phyloP scores from a whole-genome alignment of 1,139 yeast genomes.

The Suhomyces chickasaworum region DNA sequence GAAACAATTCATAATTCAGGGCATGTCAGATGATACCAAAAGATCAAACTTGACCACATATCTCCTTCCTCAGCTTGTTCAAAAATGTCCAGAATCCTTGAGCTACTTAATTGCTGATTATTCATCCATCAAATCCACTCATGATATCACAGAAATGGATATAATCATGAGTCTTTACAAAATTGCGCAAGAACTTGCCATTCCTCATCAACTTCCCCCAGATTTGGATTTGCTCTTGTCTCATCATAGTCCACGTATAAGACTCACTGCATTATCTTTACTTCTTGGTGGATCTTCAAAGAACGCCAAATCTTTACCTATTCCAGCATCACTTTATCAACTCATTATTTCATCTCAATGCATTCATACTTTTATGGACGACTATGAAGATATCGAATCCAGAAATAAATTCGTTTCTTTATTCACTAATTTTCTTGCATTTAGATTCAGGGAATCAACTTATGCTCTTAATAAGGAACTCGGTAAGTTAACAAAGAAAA shows the following conservation, averaged over 20 bases:
- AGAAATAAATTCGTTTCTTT: slow-evolving; percentile 65
- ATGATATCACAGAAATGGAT: slow-evolving; percentile 34
- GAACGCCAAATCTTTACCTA: slow-evolving; percentile 50
- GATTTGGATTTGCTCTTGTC: slow-evolving; percentile 41
- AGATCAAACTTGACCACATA: slow-evolving; percentile 58
- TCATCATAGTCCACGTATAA: slow-evolving; percentile 45
- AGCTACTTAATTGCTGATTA: slow-evolving; percentile 31
- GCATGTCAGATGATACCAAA: slow-evolving; percentile 28
- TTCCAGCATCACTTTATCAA: slow-evolving; percentile 47
- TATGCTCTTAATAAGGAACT: slow-evolving; percentile 56
- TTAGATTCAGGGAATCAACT: slow-evolving; percentile 67
- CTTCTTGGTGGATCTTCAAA: slow-evolving; percentile 58
- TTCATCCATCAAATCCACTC: slow-evolving; percentile 20
- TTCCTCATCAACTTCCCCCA: slow-evolving; percentile 42
- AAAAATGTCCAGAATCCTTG: slow-evolving; percentile 39
- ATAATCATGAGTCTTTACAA: slow-evolving; percentile 32
- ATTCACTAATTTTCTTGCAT: slow-evolving; percentile 55
- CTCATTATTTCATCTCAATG: slow-evolving; percentile 38
- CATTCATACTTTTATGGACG: slow-evolving; percentile 56
- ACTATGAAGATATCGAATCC: slow-evolving; percentile 60
- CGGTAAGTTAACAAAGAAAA: slow-evolving; percentile 23
- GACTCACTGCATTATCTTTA: slow-evolving; percentile 62
- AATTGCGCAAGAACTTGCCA: slow-evolving; percentile 55
- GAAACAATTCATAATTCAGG: slow-evolving; percentile 42
- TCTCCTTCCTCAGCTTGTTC: slow-evolving; percentile 64